Evolutionary conservation across 2,329 filamentous ascomycete species (phyloP), one percentile per base, ranked within the genome.

Genomic region (Ophiostoma fasciatum): DNA sequence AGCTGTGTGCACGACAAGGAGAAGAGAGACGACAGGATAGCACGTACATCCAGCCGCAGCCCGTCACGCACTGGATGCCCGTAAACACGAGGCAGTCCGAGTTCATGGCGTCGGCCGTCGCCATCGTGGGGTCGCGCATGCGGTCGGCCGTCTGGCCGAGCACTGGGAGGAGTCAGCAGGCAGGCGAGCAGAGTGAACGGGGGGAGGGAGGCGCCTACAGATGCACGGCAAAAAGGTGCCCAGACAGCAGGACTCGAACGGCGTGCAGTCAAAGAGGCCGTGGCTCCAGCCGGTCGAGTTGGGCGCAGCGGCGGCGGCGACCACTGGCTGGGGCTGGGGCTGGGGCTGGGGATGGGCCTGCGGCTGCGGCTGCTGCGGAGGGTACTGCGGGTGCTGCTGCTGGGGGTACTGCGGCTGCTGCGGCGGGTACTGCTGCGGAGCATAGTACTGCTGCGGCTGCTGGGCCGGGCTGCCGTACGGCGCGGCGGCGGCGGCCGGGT

Each of bases 21-120:
- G 19, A 20, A 12, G 13, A 5, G n/a, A 12, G 17, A 31, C 12
- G 23, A 18, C 36, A 7, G n/a, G n/a, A n/a, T n/a, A n/a, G n/a
- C n/a, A 46, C 56, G 44, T 50, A 62, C 52, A 66, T 51, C 53
- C 59, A 66, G 34, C 59, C 62, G 39, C 55, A 61, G 30, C 61
- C 54, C 8, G 58, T 62, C 29, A 55, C 41, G 36, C 44, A 59
- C 29, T 54, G 52, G 39, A 64, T 53, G 29, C 48, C 52, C 31
- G 48, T 51, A 37, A 60, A 57, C 29, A 63, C 42, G 31, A 61
- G 43, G 43, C 62, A 62, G 44, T 65, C 63, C 14, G 47, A 45
- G 50, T 66, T 64, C 45, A 55, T 42, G 29, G 48, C 42, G 29
- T 59, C 51, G 36, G 59, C 56, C 5, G 51, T 53, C 39, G 53